These are phyloP conservation scores for Pyronema omphalodes DNA, from an alignment of 495 filamentous ascomycete genomes.

Conservation along the genomic window DNA sequence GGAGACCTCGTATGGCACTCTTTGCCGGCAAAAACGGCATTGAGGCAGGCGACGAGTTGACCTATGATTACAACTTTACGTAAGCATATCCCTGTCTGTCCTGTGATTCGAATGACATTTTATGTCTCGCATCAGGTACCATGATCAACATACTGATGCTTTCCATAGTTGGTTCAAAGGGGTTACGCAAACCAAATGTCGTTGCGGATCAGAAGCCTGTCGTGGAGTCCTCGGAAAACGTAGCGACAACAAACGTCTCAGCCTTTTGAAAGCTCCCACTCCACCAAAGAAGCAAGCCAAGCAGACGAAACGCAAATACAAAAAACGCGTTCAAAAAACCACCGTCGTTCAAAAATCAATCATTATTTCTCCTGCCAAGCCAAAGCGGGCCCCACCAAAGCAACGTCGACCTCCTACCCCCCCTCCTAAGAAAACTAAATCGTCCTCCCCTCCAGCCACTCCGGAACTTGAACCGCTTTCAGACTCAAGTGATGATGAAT, in stretches of 20 bases:
- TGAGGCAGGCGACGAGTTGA: constrained; percentile 85
- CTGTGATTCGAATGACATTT: constrained; percentile 25
- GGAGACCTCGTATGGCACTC: constrained; percentile 88
- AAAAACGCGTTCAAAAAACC: constrained; percentile 1
- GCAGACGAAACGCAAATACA: constrained; percentile 7
- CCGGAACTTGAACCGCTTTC: constrained; percentile 10
- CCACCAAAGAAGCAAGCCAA: constrained; percentile 23
- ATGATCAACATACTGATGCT: constrained; percentile 1
- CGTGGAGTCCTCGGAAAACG: constrained; percentile 50
- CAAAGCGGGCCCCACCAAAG: constrained; percentile 16
- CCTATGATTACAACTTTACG: constrained; percentile 99
- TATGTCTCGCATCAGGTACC: background rate
- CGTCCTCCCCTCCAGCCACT: constrained; percentile 6
- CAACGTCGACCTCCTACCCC: constrained; percentile 6
- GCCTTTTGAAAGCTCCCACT: constrained; percentile 8
- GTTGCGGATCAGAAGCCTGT: constrained; percentile 59
- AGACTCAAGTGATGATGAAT: constrained; percentile 4
- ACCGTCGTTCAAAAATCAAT: constrained; percentile 13
- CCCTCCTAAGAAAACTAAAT: constrained; percentile 5
- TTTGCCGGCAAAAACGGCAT: constrained; percentile 83
- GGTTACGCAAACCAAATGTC: constrained; percentile 44
- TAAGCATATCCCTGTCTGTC: constrained; percentile 41
- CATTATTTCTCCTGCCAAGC: constrained; percentile 6
- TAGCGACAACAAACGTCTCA: constrained; percentile 4
- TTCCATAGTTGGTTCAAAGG: constrained; percentile 23